phyloP scores from a whole-genome alignment of 768 basidiomycete species.

The Megacollybia marginata region DNA sequence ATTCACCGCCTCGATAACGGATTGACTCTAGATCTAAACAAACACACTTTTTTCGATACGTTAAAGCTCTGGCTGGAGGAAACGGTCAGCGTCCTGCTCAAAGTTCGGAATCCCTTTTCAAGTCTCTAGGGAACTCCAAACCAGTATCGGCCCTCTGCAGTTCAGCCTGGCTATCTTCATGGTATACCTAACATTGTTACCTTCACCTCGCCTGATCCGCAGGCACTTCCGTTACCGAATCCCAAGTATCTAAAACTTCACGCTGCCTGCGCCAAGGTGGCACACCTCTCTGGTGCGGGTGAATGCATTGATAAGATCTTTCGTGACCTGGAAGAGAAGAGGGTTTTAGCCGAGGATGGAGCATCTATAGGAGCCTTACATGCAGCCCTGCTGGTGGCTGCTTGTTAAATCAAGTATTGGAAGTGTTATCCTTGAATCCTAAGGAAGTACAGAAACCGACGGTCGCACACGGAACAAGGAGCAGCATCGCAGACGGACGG shows the following conservation, averaged over 20 bases:
- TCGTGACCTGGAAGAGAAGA: constrained; percentile 14
- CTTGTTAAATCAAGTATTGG: too few species aligned
- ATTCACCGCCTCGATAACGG: constrained; percentile 24
- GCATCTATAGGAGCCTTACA: neutral
- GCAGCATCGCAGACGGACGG: too few species aligned
- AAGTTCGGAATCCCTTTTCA: neutral
- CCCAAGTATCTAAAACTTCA: constrained; percentile 26
- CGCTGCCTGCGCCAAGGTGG: constrained; percentile 31
- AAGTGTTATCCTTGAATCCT: too few species aligned
- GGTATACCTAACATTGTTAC: constrained; percentile 14
- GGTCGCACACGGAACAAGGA: too few species aligned
- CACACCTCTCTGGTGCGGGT: constrained; percentile 31
- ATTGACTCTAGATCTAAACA: constrained; percentile 17
- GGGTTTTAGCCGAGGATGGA: constrained; percentile 11
- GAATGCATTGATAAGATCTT: constrained; percentile 23
- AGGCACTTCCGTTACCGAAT: constrained; percentile 21
- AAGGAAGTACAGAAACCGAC: too few species aligned
- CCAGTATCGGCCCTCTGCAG: constrained; percentile 12
- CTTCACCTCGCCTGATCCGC: constrained; percentile 20
- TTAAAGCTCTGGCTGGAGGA: constrained; percentile 27
- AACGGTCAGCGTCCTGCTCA: constrained; percentile 14
- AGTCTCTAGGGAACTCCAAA: constrained; percentile 8
- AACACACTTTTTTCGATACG: constrained; percentile 18
- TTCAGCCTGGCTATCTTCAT: neutral
- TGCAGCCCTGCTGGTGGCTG: neutral